Evolutionary conservation across 768 basidiomycete genomes (phyloP).

Genomic region (Chalciporus chontae): DNA sequence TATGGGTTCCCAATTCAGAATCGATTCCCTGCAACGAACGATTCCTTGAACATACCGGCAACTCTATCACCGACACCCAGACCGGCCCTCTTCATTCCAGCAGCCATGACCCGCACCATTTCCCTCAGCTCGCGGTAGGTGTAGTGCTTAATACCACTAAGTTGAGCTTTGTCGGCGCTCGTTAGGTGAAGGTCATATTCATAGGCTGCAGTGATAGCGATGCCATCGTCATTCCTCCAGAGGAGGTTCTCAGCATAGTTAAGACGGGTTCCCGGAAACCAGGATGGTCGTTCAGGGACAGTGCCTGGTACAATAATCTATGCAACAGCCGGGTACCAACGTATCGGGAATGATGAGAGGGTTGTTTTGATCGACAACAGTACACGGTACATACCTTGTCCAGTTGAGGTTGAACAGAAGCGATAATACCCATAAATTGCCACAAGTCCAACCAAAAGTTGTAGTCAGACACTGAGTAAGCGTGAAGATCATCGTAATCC

Average conservation of each 20-base stretch:
- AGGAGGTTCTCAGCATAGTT: slow-evolving; percentile 77
- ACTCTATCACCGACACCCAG: slow-evolving; percentile 61
- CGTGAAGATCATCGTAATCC: slow-evolving; percentile 63
- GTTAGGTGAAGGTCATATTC: slow-evolving; percentile 44
- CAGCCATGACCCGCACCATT: slow-evolving; percentile 53
- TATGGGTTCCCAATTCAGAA: neutral
- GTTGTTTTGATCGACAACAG: neutral
- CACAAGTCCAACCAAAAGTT: slow-evolving; percentile 71
- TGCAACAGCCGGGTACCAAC: slow-evolving; percentile 1
- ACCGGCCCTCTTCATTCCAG: slow-evolving; percentile 55
- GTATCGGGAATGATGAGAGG: neutral
- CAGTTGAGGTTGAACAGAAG: slow-evolving; percentile 48
- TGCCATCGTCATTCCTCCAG: slow-evolving; percentile 51
- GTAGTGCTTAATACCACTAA: slow-evolving; percentile 38
- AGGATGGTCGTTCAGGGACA: slow-evolving; percentile 55
- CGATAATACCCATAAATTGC: slow-evolving; percentile 59
- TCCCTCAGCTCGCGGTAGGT: slow-evolving; percentile 53
- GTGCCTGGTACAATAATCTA: slow-evolving; percentile 45
- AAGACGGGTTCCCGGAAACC: slow-evolving; percentile 64
- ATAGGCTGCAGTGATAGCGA: slow-evolving; percentile 55
- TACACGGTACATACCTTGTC: slow-evolving; percentile 36
- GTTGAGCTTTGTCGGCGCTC: slow-evolving; percentile 8
- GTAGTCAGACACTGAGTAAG: slow-evolving; percentile 63
- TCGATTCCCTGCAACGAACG: neutral
- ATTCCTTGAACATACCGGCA: slow-evolving; percentile 46